phyloP scores from a whole-genome alignment of 2,329 filamentous ascomycete genomes.

The Epichloe sylvatica region DNA sequence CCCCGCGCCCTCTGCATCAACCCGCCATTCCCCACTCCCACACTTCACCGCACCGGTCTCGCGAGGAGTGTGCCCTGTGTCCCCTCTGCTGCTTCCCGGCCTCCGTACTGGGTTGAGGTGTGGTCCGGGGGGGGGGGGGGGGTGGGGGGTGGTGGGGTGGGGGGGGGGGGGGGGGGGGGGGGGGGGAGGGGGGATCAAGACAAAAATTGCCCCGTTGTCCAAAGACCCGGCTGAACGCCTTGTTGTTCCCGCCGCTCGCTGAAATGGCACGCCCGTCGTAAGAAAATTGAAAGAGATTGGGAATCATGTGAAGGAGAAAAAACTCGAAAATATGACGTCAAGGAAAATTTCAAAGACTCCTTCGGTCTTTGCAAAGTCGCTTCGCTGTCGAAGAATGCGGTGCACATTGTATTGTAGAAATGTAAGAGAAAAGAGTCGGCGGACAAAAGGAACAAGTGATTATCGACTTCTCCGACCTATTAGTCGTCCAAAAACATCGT shows the following conservation, averaged over 20 bases:
- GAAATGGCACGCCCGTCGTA: neutral
- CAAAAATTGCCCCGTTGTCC: neutral
- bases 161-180: too few relatives aligned
- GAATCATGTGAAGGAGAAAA: neutral
- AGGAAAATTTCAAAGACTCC: neutral
- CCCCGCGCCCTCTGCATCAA: too few relatives aligned
- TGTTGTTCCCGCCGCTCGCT: neutral
- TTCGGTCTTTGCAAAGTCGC: neutral
- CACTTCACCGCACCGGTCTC: too few relatives aligned
- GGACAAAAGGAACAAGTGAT: neutral
- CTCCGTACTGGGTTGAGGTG: too few relatives aligned
- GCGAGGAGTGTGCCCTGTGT: too few relatives aligned
- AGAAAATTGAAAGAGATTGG: neutral
- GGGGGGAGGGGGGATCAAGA: neutral
- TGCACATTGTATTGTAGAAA: neutral
- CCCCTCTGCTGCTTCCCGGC: too few relatives aligned
- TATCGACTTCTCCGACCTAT: constrained; percentile 19
- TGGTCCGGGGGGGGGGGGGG: too few relatives aligned
- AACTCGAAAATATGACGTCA: too few relatives aligned
- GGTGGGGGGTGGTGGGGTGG: too few relatives aligned
- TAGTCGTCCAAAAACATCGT: constrained; percentile 25
- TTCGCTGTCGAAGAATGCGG: neutral
- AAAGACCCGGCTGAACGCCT: neutral
- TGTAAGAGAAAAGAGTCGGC: neutral
- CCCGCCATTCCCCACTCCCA: too few relatives aligned